Percentiles rank a stretch among this genome's conserved stretches.
Conservation (phyloP, 768 basidiomycete genomes). For the Tylopilus plumbeoviolaceoides region DNA sequence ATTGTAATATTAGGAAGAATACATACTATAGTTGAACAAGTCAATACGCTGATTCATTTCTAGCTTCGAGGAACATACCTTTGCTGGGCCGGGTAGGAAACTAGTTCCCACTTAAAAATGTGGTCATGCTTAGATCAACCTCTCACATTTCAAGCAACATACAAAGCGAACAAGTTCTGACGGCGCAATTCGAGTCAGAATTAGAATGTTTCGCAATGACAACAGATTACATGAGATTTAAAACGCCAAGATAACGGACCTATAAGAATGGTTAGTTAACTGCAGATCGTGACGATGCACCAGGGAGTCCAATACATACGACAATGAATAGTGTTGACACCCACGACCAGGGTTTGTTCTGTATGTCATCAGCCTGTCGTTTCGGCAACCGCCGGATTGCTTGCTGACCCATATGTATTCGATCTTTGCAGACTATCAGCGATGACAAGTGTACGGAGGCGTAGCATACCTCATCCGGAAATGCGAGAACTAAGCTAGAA, state of each 20-base stretch:
- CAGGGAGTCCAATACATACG: background rate
- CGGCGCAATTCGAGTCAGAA: background rate
- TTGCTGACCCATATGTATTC: no score
- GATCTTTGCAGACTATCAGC: no score
- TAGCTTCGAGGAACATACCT: background rate
- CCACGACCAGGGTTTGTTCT: no score
- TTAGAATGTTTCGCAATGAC: background rate
- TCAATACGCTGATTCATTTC: background rate
- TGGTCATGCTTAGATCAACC: background rate
- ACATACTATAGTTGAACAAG: background rate
- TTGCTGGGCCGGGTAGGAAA: background rate
- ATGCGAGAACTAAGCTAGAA: no score
- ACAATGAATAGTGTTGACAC: no score
- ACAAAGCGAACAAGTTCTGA: constrained; percentile 3
- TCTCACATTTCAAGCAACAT: background rate
- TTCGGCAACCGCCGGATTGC: no score
- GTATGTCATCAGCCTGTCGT: no score
- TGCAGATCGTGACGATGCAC: no score
- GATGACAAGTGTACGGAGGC: no score
- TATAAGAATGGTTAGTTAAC: background rate
- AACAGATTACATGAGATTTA: background rate
- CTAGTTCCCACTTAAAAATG: background rate
- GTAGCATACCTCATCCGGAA: no score
- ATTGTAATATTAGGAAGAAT: background rate
- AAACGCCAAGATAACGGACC: constrained; percentile 10